Percentiles rank a stretch among this genome's conserved stretches.
Evolutionary conservation across 2,329 filamentous ascomycete species (phyloP).

Genomic region (Lasiodiplodia sp.): DNA sequence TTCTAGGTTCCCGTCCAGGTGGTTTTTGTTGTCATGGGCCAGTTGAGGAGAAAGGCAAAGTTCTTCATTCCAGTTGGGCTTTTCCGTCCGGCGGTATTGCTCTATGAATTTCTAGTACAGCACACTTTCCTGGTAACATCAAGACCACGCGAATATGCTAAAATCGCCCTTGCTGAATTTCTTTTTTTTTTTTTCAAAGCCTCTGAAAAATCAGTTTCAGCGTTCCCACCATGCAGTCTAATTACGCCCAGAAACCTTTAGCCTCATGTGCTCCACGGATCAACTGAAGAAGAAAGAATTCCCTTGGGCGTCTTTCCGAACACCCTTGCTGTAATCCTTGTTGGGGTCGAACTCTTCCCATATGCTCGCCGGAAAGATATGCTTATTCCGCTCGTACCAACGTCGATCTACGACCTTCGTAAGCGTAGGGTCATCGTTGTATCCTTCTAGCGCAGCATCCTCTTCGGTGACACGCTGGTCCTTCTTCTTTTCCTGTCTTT

Average conservation of each 20-base stretch:
- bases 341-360: conserved; percentile 96
- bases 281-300: conserved; percentile 80
- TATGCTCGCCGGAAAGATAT: conserved; percentile 94
- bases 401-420: conserved; percentile 96
- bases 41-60: neutral
- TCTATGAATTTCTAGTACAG: neutral
- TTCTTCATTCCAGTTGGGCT: neutral
- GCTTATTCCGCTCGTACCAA: conserved; percentile 98
- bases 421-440: conserved; percentile 74
- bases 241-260: neutral
- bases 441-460: conserved; percentile 69
- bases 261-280: neutral
- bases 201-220: neutral
- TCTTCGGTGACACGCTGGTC: conserved; percentile 36
- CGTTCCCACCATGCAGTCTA: neutral
- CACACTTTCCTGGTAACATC: neutral
- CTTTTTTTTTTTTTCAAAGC: neutral
- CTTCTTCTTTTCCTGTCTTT: conserved; percentile 45
- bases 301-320: conserved; percentile 83
- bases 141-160: neutral
- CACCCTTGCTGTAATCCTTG: conserved; percentile 79
- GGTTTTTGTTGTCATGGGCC: neutral
- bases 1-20: neutral
- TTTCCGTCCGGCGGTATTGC: neutral
- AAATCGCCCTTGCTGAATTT: neutral